phyloP scores from a whole-genome alignment of 192 early-diverging fungal genomes.

The Backusella tarrabulga region DNA sequence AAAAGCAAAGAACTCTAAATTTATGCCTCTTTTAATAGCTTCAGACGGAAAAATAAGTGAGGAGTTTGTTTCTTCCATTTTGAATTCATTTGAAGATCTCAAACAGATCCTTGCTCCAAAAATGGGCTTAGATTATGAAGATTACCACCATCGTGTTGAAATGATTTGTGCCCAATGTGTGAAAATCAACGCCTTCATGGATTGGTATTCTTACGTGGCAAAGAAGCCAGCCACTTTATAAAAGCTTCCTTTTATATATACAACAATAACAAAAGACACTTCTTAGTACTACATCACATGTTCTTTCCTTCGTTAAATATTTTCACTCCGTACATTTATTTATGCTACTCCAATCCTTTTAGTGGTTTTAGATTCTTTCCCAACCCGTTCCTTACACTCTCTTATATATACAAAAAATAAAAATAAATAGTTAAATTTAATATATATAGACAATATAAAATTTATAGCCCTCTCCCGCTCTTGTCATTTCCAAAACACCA shows the following conservation, averaged over 20 bases:
- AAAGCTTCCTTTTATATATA: not conserved
- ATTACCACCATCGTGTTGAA: slow-evolving; percentile 14
- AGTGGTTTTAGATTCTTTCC: not conserved
- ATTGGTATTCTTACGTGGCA: slow-evolving; percentile 12
- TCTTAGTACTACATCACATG: not conserved
- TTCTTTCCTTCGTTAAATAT: not conserved
- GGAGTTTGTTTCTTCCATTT: slow-evolving; percentile 3
- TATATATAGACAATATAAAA: not conserved
- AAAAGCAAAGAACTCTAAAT: not conserved
- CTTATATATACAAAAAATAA: not conserved
- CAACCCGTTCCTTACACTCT: not conserved
- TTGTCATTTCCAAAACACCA: not conserved
- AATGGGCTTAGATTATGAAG: slow-evolving; percentile 14
- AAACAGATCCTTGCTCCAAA: slow-evolving; percentile 1
- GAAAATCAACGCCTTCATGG: slow-evolving; percentile 1
- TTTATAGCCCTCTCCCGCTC: not conserved
- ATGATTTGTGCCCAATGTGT: slow-evolving; percentile 24
- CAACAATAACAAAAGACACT: not conserved
- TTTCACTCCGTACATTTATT: not conserved
- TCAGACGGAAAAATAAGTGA: slow-evolving; percentile 6
- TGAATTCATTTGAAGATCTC: slow-evolving; percentile 5
- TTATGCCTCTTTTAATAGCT: not conserved
- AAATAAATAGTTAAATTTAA: not conserved
- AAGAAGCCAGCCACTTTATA: not conserved
- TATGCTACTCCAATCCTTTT: not conserved